A percentile compares a stretch with the other conserved stretches of the same genome.
These are phyloP conservation scores for Drosera spatulata DNA, from an alignment of 179 eudicot genomes.

Conservation along the genomic window DNA sequence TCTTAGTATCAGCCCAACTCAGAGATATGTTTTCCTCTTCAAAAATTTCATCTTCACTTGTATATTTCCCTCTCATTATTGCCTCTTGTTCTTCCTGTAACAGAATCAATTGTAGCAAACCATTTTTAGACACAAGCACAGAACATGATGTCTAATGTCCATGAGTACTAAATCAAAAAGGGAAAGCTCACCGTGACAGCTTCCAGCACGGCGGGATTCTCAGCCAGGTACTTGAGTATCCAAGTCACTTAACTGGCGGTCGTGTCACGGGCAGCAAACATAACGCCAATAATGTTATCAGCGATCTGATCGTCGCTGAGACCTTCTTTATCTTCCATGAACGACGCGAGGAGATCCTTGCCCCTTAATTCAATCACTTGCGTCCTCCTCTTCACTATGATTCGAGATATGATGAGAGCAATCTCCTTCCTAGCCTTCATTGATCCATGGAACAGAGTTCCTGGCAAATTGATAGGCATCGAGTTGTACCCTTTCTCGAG, in stretches of 20 bases:
- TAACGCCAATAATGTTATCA: conserved; percentile 80
- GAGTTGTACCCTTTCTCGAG: conserved; percentile 93
- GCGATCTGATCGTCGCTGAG: conserved; percentile 58
- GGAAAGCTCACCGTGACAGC: conserved; percentile 42
- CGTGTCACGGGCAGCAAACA: conserved; percentile 91
- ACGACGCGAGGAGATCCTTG: too few relatives aligned
- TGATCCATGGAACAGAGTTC: conserved; percentile 59
- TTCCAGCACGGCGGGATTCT: conserved; percentile 37
- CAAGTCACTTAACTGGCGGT: conserved; percentile 90
- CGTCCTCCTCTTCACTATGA: too few relatives aligned
- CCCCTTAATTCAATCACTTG: too few relatives aligned
- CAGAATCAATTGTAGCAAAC: too few relatives aligned
- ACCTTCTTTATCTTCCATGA: too few relatives aligned
- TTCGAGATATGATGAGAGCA: too few relatives aligned
- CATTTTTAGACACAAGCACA: too few relatives aligned
- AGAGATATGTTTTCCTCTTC: conserved; percentile 39
- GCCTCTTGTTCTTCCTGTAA: too few relatives aligned
- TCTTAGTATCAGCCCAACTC: conserved; percentile 75
- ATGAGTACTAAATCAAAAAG: background rate
- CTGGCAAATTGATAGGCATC: conserved; percentile 79
- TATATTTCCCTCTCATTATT: too few relatives aligned
- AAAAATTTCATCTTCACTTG: too few relatives aligned
- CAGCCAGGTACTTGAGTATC: conserved; percentile 74
- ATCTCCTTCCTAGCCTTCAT: conserved; percentile 40
- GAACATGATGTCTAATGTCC: too few relatives aligned